Conservation (phyloP, 2,329 filamentous ascomycete genomes). For the Talaromyces funiculosus region DNA sequence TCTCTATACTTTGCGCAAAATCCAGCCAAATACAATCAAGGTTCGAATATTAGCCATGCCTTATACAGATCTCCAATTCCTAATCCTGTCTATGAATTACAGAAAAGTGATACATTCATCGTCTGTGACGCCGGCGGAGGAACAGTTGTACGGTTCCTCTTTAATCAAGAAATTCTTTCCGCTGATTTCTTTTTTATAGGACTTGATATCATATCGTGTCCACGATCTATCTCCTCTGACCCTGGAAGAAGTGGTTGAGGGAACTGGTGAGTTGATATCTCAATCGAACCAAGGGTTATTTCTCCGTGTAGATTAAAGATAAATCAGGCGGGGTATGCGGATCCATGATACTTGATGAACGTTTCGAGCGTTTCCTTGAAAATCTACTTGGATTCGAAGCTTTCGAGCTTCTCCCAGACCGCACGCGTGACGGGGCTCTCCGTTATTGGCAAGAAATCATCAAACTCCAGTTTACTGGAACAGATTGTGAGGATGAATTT, state of each 20-base stretch:
- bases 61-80: not conserved
- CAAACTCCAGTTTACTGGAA: slow-evolving; percentile 22
- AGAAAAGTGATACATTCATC: slow-evolving; percentile 27
- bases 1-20: slow-evolving; percentile 24
- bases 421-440: slow-evolving; percentile 22
- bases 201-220: slow-evolving; percentile 30
- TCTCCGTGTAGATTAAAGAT: not conserved
- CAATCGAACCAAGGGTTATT: not conserved
- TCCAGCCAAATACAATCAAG: slow-evolving; percentile 22
- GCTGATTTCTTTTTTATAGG: slow-evolving; percentile 14
- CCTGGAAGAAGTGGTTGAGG: slow-evolving; percentile 24
- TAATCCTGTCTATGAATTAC: not conserved
- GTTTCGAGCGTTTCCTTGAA: slow-evolving; percentile 23
- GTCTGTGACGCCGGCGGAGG: slow-evolving; percentile 37
- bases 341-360: slow-evolving; percentile 26
- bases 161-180: no score
- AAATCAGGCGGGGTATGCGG: slow-evolving; percentile 26
- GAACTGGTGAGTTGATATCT: slow-evolving; percentile 19
- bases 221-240: slow-evolving; percentile 20
- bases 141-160: slow-evolving; percentile 24
- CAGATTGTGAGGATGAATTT: slow-evolving; percentile 20
- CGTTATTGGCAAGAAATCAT: slow-evolving; percentile 28
- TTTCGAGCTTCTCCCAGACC: slow-evolving; percentile 24
- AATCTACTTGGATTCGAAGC: slow-evolving; percentile 22
- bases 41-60: slow-evolving; percentile 11